phyloP scores from a whole-genome alignment of 2,329 filamentous ascomycete genomes.

The Sarocladiaceae sp. region DNA sequence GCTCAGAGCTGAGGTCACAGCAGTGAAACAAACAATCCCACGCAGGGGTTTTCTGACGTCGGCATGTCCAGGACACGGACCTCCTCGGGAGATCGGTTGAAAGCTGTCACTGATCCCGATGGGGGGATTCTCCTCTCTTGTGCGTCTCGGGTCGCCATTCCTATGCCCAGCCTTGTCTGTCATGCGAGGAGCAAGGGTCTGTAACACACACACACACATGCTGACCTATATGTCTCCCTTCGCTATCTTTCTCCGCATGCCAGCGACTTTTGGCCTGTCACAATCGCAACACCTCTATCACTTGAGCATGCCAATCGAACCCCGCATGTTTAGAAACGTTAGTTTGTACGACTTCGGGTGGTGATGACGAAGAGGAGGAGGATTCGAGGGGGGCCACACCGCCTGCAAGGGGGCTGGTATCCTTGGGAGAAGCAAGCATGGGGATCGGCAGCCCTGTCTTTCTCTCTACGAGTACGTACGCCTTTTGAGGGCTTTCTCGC shows the following conservation, averaged over 20 bases:
- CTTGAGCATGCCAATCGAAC: no score
- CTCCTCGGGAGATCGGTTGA: not conserved
- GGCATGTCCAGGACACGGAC: no score
- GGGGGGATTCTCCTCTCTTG: not conserved
- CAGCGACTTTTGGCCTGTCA: not conserved
- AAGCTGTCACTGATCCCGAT: conserved; percentile 6
- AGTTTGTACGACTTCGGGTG: not conserved
- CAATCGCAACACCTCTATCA: no score
- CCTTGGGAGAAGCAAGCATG: not conserved
- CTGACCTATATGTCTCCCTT: no score
- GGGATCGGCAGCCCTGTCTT: no score
- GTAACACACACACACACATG: not conserved
- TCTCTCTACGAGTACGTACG: no score
- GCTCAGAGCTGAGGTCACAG: not conserved
- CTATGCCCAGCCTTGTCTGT: not conserved
- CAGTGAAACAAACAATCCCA: conserved; percentile 6
- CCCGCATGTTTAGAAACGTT: not conserved
- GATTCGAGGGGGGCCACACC: not conserved
- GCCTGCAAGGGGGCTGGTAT: conserved; percentile 1
- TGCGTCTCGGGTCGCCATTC: no score
- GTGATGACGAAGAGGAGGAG: not conserved
- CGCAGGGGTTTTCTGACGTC: no score
- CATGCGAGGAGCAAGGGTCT: conserved; percentile 5
- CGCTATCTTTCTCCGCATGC: no score
- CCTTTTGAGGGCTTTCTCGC: no score